Base-by-base conservation (phyloP, 495 filamentous ascomycete genomes). In the Talaromyces borbonicus region DNA sequence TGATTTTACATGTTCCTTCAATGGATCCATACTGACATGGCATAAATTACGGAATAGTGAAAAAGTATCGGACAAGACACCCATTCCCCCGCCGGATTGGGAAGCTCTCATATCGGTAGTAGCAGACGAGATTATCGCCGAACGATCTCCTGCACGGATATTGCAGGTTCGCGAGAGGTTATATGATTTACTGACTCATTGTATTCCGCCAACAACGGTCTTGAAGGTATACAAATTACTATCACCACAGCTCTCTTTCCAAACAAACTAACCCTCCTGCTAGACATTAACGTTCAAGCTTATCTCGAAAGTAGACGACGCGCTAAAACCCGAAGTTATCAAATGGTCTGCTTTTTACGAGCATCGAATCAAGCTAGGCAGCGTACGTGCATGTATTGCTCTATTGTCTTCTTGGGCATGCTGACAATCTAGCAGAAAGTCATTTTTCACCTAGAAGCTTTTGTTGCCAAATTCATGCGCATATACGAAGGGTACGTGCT, bases 381-480 rank as follows among this genome's bases (percentile, higher is more conserved):
- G 67, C 48, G 78, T 81, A 67, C 63, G 73, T 58, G 49, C 49
- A 26, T 41, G 16, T 3, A 27, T 18, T 8, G 3, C 19, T 11
- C 0, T 18, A 5, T 43, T 12, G 8, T 5, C 3, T 26, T n/a
- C 18, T 25, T 43, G 18, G 36, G 3, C 0, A 8, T 8, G 12
- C 60, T 65, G 39, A 65, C 31, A 22, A n/a, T 38, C 11, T 32
- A 56, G 50, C 41, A 81, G 72, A 98, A 98, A 77, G 82, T 90
- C 19, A 96, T 98, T 37, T 98, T 98, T 62, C 92, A 98, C 54
- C 74, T 98, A 0, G 92, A 98, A 68, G 92, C 92, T 18, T 98
- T 97, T 66, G 90, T 98, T 26, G 90, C 93, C 23, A 95, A 95
- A 68, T 90, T 95, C 60, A 96, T 98, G 88, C 77, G 90, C 52